A percentile compares a stretch with the other conserved stretches of the same genome.
Evolutionary conservation across 768 basidiomycete species (phyloP).

Genomic region (Naganishia vishniacii): DNA sequence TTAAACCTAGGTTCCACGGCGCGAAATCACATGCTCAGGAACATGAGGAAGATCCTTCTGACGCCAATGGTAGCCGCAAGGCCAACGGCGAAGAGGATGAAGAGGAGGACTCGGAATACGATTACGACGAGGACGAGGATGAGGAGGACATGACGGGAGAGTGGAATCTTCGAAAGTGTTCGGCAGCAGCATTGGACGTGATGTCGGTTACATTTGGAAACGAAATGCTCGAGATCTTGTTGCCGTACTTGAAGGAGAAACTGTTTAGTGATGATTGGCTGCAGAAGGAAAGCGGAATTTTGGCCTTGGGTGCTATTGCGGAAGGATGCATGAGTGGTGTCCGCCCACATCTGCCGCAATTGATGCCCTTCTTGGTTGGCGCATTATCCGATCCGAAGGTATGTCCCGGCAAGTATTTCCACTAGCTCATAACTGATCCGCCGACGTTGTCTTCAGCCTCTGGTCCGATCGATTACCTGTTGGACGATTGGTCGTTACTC

Average conservation of each 20-base stretch:
- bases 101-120: constrained; percentile 62
- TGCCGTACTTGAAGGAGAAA: constrained; percentile 85
- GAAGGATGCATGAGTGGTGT: constrained; percentile 93
- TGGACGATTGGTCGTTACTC: constrained; percentile 99
- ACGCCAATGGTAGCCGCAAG: constrained; percentile 13
- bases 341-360: constrained; percentile 85
- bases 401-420: neutral
- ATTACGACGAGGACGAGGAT: constrained; percentile 82
- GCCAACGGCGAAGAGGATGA: constrained; percentile 57
- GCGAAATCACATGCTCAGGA: constrained; percentile 78
- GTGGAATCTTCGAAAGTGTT: constrained; percentile 98
- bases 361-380: constrained; percentile 86
- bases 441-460: constrained; percentile 57
- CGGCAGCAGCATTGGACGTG: constrained; percentile 93
- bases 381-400: constrained; percentile 89
- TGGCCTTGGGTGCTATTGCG: constrained; percentile 95
- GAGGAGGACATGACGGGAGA: constrained; percentile 96
- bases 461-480: constrained; percentile 95
- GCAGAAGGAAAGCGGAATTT: constrained; percentile 87
- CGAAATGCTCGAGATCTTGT: constrained; percentile 81
- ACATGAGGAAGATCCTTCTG: constrained; percentile 50
- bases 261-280: constrained; percentile 90
- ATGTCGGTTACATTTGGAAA: constrained; percentile 85
- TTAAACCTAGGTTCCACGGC: constrained; percentile 91
- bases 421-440: neutral